Conservation (phyloP, 441 rosid species). For the Francoa sonchifolia region DNA sequence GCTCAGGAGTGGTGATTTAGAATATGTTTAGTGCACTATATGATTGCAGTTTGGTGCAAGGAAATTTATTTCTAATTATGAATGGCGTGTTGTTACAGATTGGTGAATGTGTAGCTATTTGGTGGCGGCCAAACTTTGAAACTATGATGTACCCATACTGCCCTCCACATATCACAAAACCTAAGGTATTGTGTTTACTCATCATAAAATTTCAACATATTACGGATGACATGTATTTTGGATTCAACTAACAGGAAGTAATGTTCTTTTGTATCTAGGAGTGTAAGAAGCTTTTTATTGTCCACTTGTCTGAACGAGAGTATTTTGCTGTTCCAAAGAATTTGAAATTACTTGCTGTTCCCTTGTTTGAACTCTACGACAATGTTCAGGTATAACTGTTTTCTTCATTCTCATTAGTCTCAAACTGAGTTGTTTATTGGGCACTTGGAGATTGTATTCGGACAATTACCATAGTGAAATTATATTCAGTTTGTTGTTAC, state of each 20-base stretch:
- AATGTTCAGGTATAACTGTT: slow-evolving; percentile 69
- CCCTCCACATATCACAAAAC: slow-evolving; percentile 92
- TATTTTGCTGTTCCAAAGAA: slow-evolving; percentile 96
- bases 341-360: slow-evolving; percentile 93
- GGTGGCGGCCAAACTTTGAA: slow-evolving; percentile 99
- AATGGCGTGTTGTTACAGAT: slow-evolving; percentile 39
- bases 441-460: no score
- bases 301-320: slow-evolving; percentile 93
- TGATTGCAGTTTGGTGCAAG: no score
- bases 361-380: slow-evolving; percentile 92
- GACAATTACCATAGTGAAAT: no score
- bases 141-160: slow-evolving; percentile 96
- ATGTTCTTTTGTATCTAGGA: no score
- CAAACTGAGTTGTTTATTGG: not conserved
- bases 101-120: slow-evolving; percentile 90
- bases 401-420: not conserved
- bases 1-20: no score
- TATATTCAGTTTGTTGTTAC: no score
- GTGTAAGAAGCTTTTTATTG: slow-evolving; percentile 89
- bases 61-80: no score
- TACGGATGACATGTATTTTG: no score
- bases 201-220: no score
- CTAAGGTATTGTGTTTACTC: slow-evolving; percentile 43
- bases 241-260: no score
- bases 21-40: no score